Evolutionary conservation across 352 stramenopile species (phyloP).

Genomic region (Pythium aphanidermatum): DNA sequence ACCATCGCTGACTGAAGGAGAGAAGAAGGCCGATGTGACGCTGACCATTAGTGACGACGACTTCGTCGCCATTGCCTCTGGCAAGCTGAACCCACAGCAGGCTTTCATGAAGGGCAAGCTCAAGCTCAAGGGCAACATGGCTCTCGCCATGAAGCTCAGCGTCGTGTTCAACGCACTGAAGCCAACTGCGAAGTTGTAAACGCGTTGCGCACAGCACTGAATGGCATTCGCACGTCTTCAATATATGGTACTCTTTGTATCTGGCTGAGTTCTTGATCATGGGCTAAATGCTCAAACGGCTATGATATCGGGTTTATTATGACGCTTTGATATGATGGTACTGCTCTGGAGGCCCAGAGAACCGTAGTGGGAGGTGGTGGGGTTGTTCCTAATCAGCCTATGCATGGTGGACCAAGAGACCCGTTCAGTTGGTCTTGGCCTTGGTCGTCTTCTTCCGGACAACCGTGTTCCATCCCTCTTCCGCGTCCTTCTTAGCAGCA

Average conservation of each 20-base stretch:
- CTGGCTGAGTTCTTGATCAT: too few species aligned
- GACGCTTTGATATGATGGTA: constrained; percentile 5
- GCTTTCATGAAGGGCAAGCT: constrained; percentile 96
- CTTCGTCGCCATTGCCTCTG: constrained; percentile 74
- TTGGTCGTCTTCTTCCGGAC: constrained; percentile 52
- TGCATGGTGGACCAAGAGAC: background rate
- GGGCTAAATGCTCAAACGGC: too few species aligned
- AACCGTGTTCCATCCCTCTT: constrained; percentile 82
- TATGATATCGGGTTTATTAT: constrained; percentile 25
- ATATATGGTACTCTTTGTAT: too few species aligned
- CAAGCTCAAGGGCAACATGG: constrained; percentile 95
- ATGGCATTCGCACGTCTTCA: background rate
- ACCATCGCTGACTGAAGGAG: constrained; percentile 44
- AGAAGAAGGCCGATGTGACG: constrained; percentile 74
- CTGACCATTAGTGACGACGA: constrained; percentile 70
- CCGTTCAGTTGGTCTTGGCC: constrained; percentile 53
- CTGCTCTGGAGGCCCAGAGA: background rate
- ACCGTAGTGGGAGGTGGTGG: background rate
- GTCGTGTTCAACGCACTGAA: constrained; percentile 89
- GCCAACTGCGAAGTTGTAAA: constrained; percentile 69
- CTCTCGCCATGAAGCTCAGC: constrained; percentile 93
- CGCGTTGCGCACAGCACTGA: background rate
- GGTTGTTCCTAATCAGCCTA: constrained; percentile 16
- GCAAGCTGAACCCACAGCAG: constrained; percentile 90
- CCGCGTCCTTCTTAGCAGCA: constrained; percentile 52